These are phyloP conservation scores for Rhizophora apiculata DNA, from an alignment of 345 rosid species.

Conservation along the genomic window DNA sequence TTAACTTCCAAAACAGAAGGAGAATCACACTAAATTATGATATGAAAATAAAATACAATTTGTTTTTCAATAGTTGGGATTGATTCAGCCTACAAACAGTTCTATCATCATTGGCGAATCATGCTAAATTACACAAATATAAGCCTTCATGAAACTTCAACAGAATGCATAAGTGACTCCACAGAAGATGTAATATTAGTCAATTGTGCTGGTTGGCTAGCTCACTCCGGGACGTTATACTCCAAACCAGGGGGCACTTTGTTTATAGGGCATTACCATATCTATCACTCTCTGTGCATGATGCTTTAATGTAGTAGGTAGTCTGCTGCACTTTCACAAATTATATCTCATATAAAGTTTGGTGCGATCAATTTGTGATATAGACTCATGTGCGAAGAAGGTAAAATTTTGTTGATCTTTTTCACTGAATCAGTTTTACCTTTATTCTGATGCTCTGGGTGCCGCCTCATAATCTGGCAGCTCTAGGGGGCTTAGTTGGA, in stretches of 20 bases:
- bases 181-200: slow-evolving; percentile 6
- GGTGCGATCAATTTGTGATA: background rate
- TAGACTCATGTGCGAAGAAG: background rate
- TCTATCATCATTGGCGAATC: background rate
- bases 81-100: background rate
- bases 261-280: background rate
- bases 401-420: too few relatives aligned
- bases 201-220: background rate
- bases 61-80: background rate
- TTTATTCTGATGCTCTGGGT: background rate
- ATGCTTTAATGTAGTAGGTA: slow-evolving; percentile 2
- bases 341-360: background rate
- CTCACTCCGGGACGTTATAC: background rate
- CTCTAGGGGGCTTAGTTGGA: slow-evolving; percentile 53
- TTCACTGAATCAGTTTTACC: background rate
- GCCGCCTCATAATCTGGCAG: slow-evolving; percentile 4
- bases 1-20: background rate
- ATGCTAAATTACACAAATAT: slow-evolving; percentile 9
- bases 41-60: background rate
- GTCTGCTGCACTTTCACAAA: slow-evolving; percentile 13
- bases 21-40: background rate
- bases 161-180: background rate
- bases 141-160: too few relatives aligned
- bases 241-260: background rate
- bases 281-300: background rate